Evolutionary conservation across 164 flowering plant genomes (phyloP).

Genomic region (Aristolochia contorta): DNA sequence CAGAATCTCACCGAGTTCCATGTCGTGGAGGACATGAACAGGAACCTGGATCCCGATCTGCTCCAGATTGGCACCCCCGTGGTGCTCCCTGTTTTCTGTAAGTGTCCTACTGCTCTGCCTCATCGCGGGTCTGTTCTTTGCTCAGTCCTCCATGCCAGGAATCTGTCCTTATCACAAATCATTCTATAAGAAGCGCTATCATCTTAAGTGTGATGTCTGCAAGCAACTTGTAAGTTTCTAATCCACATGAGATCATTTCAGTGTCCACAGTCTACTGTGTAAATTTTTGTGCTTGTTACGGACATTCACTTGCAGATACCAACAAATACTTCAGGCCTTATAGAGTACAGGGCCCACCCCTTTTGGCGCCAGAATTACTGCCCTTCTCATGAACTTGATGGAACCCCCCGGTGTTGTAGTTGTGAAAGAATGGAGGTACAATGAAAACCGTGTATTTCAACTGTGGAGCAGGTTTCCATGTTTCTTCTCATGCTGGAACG

Average conservation of each 20-base stretch:
- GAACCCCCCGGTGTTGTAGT: constrained; percentile 86
- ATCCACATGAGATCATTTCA: not conserved
- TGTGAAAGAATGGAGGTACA: constrained; percentile 95
- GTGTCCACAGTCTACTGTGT: not conserved
- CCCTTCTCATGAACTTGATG: constrained; percentile 79
- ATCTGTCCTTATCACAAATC: constrained; percentile 79
- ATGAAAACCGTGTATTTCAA: constrained; percentile 1
- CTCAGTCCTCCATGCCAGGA: constrained; percentile 79
- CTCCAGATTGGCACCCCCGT: constrained; percentile 35
- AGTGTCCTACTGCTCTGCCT: constrained; percentile 44
- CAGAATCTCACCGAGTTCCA: constrained; percentile 47
- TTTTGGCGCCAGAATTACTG: constrained; percentile 88
- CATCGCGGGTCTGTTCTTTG: constrained; percentile 9
- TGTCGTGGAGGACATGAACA: constrained; percentile 41
- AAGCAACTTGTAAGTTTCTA: constrained; percentile 56
- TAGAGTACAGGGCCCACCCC: constrained; percentile 91
- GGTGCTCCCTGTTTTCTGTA: constrained; percentile 47
- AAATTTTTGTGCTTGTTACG: not conserved
- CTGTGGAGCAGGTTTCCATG: not conserved
- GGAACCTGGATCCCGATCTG: constrained; percentile 22
- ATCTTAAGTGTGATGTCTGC: constrained; percentile 97
- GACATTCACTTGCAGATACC: constrained; percentile 50
- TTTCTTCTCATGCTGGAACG: not conserved
- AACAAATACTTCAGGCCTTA: constrained; percentile 75
- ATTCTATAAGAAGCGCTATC: constrained; percentile 81